Evolutionary conservation across 805 yeast genomes (phyloP).

Genomic region (Cyberlindnera maritima): DNA sequence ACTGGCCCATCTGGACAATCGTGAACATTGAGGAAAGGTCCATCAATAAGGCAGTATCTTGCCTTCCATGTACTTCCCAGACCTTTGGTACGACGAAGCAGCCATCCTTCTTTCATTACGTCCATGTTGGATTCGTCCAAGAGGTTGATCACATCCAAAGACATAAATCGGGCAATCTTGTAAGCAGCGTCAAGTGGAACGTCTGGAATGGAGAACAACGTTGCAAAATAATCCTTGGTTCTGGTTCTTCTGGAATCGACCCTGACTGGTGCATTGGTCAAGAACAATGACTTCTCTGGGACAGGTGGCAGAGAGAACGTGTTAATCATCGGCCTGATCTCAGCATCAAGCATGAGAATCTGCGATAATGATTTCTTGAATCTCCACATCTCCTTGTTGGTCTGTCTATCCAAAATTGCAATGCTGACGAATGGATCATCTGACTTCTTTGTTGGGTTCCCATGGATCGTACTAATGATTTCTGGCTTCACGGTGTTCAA

Average conservation of each 20-base stretch:
- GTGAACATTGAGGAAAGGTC: constrained; percentile 51
- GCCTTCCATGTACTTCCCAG: constrained; percentile 65
- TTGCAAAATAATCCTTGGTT: constrained; percentile 57
- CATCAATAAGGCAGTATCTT: constrained; percentile 65
- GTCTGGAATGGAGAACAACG: constrained; percentile 54
- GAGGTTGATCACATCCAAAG: constrained; percentile 63
- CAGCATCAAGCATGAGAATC: constrained; percentile 58
- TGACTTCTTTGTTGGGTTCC: constrained; percentile 38
- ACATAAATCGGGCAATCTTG: constrained; percentile 60
- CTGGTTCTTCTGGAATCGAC: constrained; percentile 58
- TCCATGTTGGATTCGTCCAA: constrained; percentile 51
- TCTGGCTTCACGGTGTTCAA: constrained; percentile 48
- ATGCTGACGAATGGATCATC: constrained; percentile 64
- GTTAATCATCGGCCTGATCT: constrained; percentile 52
- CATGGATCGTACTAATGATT: constrained; percentile 46
- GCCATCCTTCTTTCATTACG: constrained; percentile 58
- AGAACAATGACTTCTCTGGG: constrained; percentile 62
- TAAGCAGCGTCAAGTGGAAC: constrained; percentile 51
- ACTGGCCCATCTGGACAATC: constrained; percentile 56
- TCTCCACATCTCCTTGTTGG: constrained; percentile 70
- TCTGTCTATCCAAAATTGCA: constrained; percentile 58
- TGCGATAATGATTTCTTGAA: constrained; percentile 63
- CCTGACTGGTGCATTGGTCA: constrained; percentile 57
- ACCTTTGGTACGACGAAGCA: constrained; percentile 63
- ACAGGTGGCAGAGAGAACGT: constrained; percentile 48